A percentile compares a stretch with the other conserved stretches of the same genome.
Evolutionary conservation across 495 filamentous ascomycete genomes (phyloP).

Genomic region (Bacidia rubella): DNA sequence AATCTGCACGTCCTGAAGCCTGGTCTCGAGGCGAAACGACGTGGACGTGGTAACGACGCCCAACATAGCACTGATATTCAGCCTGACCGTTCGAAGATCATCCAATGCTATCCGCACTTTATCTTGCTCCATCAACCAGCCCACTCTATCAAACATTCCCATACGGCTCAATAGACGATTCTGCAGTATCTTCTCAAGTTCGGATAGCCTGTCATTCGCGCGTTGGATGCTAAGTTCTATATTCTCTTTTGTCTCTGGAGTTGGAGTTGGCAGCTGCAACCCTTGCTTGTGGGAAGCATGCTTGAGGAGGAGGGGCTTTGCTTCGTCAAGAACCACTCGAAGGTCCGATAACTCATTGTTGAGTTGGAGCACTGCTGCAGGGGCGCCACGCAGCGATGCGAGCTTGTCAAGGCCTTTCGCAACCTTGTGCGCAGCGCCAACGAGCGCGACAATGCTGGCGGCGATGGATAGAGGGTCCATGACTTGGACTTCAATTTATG

Average conservation of each 20-base stretch:
- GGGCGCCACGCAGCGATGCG: not conserved
- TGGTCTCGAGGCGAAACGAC: not conserved
- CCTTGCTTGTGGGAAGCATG: too few relatives aligned
- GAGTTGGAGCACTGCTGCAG: not conserved
- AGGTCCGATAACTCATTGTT: slow-evolving; percentile 7
- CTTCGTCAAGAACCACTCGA: not conserved
- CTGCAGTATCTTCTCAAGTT: not conserved
- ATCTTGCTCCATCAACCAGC: not conserved
- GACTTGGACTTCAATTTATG: too few relatives aligned
- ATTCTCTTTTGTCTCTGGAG: not conserved
- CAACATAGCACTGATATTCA: not conserved
- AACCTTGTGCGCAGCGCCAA: slow-evolving; percentile 2
- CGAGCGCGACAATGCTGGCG: slow-evolving; percentile 2
- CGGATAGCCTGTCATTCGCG: not conserved
- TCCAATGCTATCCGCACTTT: not conserved
- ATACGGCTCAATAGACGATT: slow-evolving; percentile 1
- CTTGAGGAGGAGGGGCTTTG: not conserved
- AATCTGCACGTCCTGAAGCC: not conserved
- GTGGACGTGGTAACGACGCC: not conserved
- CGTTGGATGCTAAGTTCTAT: not conserved
- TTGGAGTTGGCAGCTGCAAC: too few relatives aligned
- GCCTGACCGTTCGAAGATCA: not conserved
- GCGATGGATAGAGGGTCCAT: slow-evolving; percentile 4
- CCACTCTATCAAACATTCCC: not conserved
- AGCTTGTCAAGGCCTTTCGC: not conserved